phyloP scores from a whole-genome alignment of 306 rosid genomes.

The Sechiopsis laciniata region DNA sequence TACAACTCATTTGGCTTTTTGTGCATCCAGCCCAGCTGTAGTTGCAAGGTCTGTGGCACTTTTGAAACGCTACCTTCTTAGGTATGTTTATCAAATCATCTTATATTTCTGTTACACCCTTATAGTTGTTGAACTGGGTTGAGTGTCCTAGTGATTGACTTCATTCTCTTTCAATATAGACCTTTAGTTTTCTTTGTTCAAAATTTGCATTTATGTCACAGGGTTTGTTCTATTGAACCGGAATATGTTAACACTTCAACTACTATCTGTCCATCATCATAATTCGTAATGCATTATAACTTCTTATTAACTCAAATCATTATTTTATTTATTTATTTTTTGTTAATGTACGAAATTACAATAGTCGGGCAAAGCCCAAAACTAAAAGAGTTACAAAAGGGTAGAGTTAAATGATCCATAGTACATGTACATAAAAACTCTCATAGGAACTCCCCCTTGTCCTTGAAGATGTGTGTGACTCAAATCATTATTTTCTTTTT shows the following conservation, averaged over 20 bases:
- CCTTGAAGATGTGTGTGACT: background rate
- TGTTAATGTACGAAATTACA: too few relatives aligned
- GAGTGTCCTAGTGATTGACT: background rate
- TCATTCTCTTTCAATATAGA: conserved; percentile 10
- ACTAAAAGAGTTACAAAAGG: too few relatives aligned
- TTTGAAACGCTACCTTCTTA: conserved; percentile 79
- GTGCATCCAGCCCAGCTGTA: conserved; percentile 83
- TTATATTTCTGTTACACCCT: conserved; percentile 17
- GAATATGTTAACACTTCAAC: background rate
- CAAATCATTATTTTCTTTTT: background rate
- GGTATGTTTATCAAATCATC: conserved; percentile 48
- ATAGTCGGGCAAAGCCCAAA: too few relatives aligned
- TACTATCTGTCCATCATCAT: background rate
- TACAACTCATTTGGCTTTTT: conserved; percentile 34
- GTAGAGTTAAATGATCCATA: too few relatives aligned
- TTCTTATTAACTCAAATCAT: background rate
- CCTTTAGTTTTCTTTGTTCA: background rate
- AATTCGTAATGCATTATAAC: background rate
- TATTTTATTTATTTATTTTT: background rate
- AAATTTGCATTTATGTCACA: conserved; percentile 1
- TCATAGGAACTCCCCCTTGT: too few relatives aligned
- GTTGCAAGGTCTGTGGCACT: conserved; percentile 94
- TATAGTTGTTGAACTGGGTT: conserved; percentile 14
- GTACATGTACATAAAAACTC: too few relatives aligned
- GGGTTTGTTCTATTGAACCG: background rate